phyloP scores from a whole-genome alignment of 1,284 basidiomycete genomes.

The Microbotryum silenes-acaulis region DNA sequence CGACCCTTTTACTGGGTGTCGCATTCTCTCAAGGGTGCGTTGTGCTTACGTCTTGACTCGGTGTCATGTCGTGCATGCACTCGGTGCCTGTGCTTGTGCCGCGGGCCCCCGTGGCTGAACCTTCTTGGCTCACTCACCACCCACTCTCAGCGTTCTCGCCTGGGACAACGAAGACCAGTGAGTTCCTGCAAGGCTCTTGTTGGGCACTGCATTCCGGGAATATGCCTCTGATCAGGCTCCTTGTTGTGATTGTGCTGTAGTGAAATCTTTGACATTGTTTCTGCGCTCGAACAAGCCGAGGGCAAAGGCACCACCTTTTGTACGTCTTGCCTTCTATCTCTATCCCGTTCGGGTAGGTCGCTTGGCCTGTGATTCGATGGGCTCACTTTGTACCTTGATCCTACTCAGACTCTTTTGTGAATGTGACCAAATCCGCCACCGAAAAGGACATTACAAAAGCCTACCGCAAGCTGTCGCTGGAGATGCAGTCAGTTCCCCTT shows the following conservation, averaged over 20 bases:
- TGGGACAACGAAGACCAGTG: constrained; percentile 36
- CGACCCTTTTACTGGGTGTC: background rate
- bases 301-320: constrained; percentile 87
- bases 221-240: background rate
- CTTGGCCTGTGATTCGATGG: too few relatives aligned
- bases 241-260: constrained; percentile 8
- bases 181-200: constrained; percentile 3
- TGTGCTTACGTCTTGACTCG: background rate
- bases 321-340: constrained; percentile 59
- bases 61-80: too few relatives aligned
- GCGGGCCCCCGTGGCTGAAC: background rate
- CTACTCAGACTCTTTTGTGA: constrained; percentile 34
- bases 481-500: constrained; percentile 60
- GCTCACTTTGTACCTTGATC: background rate
- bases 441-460: constrained; percentile 71
- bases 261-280: constrained; percentile 93
- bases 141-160: constrained; percentile 23
- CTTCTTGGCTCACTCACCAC: too few relatives aligned
- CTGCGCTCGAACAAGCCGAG: constrained; percentile 68
- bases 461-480: constrained; percentile 67
- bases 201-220: background rate
- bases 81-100: too few relatives aligned
- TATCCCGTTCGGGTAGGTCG: constrained; percentile 29
- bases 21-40: background rate
- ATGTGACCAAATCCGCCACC: constrained; percentile 32